phyloP scores from a whole-genome alignment of 805 yeast genomes.

The Pichia phayaonensis region DNA sequence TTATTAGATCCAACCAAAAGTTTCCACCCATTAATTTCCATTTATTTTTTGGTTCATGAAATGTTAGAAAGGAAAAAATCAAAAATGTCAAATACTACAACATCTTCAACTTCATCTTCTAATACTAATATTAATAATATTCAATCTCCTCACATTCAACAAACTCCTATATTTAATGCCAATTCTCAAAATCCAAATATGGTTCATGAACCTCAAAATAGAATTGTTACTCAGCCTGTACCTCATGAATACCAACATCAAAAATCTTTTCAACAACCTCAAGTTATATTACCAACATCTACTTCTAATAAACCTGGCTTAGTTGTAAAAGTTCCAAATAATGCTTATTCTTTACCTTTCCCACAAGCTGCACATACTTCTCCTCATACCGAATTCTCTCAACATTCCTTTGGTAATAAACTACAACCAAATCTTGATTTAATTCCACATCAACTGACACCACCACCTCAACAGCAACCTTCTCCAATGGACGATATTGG shows the following conservation, averaged over 20 bases:
- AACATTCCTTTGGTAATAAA: constrained; percentile 12
- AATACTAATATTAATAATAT: neutral
- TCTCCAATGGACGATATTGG: constrained; percentile 12
- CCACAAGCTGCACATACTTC: constrained; percentile 39
- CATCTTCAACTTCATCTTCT: neutral
- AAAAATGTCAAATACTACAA: neutral
- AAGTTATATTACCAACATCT: neutral
- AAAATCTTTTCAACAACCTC: neutral
- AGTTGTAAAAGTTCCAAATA: constrained; percentile 17
- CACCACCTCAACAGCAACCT: constrained; percentile 15
- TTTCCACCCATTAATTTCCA: constrained; percentile 81
- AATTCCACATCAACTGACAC: constrained; percentile 13
- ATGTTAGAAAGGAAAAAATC: constrained; percentile 58
- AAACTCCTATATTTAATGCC: constrained; percentile 10
- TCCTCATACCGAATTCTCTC: constrained; percentile 22
- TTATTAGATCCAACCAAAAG: constrained; percentile 76
- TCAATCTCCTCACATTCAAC: constrained; percentile 10
- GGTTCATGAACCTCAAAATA: constrained; percentile 12
- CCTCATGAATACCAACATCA: constrained; percentile 16
- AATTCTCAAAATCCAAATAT: constrained; percentile 11
- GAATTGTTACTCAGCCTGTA: constrained; percentile 22
- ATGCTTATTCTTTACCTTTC: constrained; percentile 36
- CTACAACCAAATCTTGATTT: constrained; percentile 4
- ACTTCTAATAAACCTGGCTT: neutral
- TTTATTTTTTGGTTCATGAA: constrained; percentile 81